Base-by-base conservation (phyloP, 163 green algal species). In the Scenedesmus sp. region DNA sequence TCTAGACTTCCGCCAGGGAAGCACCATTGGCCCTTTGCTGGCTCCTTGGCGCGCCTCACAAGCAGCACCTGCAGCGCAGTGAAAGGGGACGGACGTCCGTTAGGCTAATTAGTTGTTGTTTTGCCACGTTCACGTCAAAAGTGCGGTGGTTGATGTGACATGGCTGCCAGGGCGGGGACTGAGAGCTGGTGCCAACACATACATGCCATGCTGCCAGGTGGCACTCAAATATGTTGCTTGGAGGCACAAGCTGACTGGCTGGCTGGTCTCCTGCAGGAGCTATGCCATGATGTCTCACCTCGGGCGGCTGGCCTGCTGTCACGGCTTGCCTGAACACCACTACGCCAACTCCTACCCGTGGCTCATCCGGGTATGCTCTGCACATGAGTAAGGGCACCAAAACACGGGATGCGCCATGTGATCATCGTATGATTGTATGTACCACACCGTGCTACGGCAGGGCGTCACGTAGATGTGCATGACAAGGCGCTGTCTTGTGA, bases 1-100 rank as follows among this genome's bases (percentile, higher is more conserved):
- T 97, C 95, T 44, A 96, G 80, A 65, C 91, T 95, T 42, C 95
- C 95, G 13, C 95, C 95, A 0, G 93, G 93, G 65, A 97, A 96
- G 88, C 93, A 96, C 95, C 95, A 97, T 12, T 82, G 56, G 79
- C 94, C 95, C 72, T 94, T 96, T 85, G 89, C 92, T 0, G 95
- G 95, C 78, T 94, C 92, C 81, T 97, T 97, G 61, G 87, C 95
- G 0, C 95, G 83, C 7, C 91, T 88, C 4, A 97, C 94, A 0
- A 97, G 90, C 88, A 97, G 92, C 73, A 96, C 88, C 92, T 97
- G 93, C 37, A 35, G 10, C 13, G 18, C 9, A 43, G 42, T 13
- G 22, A 15, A 9, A 59, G 12, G 9, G n/a, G 15, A 61, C 80
- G n/a, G 46, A 44, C 16, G 6, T 2, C 13, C 0, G 72, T n/a